Conservation (phyloP, 495 filamentous ascomycete species). For the Penicillium goetzii region DNA sequence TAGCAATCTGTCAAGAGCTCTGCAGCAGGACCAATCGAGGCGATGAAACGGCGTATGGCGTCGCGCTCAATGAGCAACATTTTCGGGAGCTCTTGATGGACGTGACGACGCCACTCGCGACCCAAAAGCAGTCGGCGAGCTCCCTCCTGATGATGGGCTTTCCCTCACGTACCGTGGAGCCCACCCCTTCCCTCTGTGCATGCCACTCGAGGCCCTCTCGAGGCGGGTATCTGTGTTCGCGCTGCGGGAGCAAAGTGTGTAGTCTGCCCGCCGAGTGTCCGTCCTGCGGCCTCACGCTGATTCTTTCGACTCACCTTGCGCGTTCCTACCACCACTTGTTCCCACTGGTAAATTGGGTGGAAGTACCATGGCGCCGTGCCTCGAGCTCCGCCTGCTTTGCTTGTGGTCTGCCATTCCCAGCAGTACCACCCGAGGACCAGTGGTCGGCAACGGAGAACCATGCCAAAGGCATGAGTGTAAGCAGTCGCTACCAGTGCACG, state of each 20-base stretch:
- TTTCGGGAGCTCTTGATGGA: slow-evolving; percentile 87
- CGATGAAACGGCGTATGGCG: slow-evolving; percentile 73
- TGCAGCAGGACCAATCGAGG: slow-evolving; percentile 81
- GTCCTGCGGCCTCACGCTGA: slow-evolving; percentile 87
- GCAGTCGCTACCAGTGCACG: slow-evolving; percentile 83
- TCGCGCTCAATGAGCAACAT: slow-evolving; percentile 86
- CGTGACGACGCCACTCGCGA: slow-evolving; percentile 84
- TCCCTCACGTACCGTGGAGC: slow-evolving; percentile 84
- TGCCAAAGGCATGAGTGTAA: slow-evolving; percentile 74
- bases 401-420: slow-evolving; percentile 58
- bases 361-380: slow-evolving; percentile 82
- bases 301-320: slow-evolving; percentile 93
- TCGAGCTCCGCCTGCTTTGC: slow-evolving; percentile 51
- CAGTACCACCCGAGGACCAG: slow-evolving; percentile 45
- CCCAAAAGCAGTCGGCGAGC: slow-evolving; percentile 67
- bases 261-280: slow-evolving; percentile 90
- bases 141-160: slow-evolving; percentile 98
- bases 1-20: slow-evolving; percentile 91
- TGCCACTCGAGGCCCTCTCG: slow-evolving; percentile 84
- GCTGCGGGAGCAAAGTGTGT: slow-evolving; percentile 90
- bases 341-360: slow-evolving; percentile 85
- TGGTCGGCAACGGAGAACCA: slow-evolving; percentile 40
- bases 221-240: slow-evolving; percentile 90
- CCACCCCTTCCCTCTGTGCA: slow-evolving; percentile 76
- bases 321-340: slow-evolving; percentile 96